These are phyloP conservation scores for Cucurbitaria berberidis DNA, from an alignment of 2,329 filamentous ascomycete species.

Conservation along the genomic window DNA sequence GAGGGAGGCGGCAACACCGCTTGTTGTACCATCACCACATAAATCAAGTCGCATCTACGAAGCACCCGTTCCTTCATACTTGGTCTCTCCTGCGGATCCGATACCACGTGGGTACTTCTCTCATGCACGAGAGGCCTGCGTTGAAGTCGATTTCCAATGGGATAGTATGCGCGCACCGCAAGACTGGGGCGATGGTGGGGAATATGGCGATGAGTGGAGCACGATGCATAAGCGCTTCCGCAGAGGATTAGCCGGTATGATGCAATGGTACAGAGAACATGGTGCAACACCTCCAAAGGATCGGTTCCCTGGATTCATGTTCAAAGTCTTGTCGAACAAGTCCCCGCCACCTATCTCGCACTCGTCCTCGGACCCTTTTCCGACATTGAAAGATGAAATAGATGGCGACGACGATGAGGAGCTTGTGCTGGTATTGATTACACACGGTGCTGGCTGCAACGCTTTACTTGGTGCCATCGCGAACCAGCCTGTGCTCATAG, in stretches of 20 bases:
- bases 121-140: slow-evolving; percentile 86
- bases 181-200: slow-evolving; percentile 85
- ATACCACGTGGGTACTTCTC: slow-evolving; percentile 89
- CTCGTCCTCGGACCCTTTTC: slow-evolving; percentile 35
- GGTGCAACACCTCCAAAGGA: slow-evolving; percentile 45
- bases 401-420: slow-evolving; percentile 64
- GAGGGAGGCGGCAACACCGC: slow-evolving; percentile 28
- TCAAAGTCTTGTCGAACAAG: slow-evolving; percentile 31
- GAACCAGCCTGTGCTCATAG: slow-evolving; percentile 86
- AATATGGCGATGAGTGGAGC: slow-evolving; percentile 93
- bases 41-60: slow-evolving; percentile 61
- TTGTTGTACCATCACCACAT: slow-evolving; percentile 19
- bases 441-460: slow-evolving; percentile 95
- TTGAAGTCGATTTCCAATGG: slow-evolving; percentile 92
- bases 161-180: slow-evolving; percentile 83
- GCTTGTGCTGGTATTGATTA: slow-evolving; percentile 84
- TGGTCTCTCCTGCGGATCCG: slow-evolving; percentile 76
- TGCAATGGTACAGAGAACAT: slow-evolving; percentile 78
- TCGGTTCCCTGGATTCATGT: slow-evolving; percentile 41
- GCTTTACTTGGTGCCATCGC: slow-evolving; percentile 91
- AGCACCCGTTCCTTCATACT: slow-evolving; percentile 80
- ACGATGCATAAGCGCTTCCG: slow-evolving; percentile 92
- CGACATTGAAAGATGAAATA: slow-evolving; percentile 38
- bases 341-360: slow-evolving; percentile 22
- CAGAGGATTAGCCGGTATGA: slow-evolving; percentile 75